phyloP scores from a whole-genome alignment of 1,284 basidiomycete genomes.

The Cutaneotrichosporon cutaneum region DNA sequence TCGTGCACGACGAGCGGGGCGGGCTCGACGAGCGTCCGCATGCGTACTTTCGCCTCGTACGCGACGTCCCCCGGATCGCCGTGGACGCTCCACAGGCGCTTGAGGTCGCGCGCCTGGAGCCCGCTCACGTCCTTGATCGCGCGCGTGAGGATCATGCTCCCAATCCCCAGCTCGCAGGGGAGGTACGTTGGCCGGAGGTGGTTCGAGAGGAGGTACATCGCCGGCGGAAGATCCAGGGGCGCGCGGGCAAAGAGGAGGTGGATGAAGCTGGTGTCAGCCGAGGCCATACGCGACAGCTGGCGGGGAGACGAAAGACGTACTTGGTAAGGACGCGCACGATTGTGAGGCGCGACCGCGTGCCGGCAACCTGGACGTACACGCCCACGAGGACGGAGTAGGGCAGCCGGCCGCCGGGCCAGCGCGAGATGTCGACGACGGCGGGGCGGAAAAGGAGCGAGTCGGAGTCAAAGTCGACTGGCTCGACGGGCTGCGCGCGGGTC shows the following conservation, averaged over 20 bases:
- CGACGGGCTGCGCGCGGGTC: slow-evolving; percentile 32
- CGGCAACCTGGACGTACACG: slow-evolving; percentile 68
- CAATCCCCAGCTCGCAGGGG: slow-evolving; percentile 72
- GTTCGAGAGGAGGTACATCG: slow-evolving; percentile 89
- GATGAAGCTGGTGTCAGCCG: slow-evolving; percentile 54
- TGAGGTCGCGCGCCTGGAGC: slow-evolving; percentile 65
- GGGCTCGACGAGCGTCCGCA: slow-evolving; percentile 73
- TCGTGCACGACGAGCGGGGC: slow-evolving; percentile 64
- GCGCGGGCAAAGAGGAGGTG: slow-evolving; percentile 69
- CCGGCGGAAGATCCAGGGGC: slow-evolving; percentile 67
- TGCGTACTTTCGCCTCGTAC: slow-evolving; percentile 73
- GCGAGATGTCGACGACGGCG: slow-evolving; percentile 50
- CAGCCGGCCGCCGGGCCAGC: slow-evolving; percentile 55
- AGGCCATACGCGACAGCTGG: not conserved
- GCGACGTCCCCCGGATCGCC: slow-evolving; percentile 81
- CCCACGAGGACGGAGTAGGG: slow-evolving; percentile 82
- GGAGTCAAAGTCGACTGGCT: slow-evolving; percentile 49
- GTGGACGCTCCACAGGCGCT: slow-evolving; percentile 56
- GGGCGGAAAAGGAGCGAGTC: slow-evolving; percentile 54
- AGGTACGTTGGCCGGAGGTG: slow-evolving; percentile 76
- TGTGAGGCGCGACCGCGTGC: slow-evolving; percentile 75
- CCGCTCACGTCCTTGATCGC: slow-evolving; percentile 82
- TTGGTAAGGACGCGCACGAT: slow-evolving; percentile 83
- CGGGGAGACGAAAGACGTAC: slow-evolving; percentile 31
- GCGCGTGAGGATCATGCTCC: slow-evolving; percentile 71